These are phyloP conservation scores for Neurospora sp. DNA, from an alignment of 495 filamentous ascomycete genomes.

Conservation along the genomic window DNA sequence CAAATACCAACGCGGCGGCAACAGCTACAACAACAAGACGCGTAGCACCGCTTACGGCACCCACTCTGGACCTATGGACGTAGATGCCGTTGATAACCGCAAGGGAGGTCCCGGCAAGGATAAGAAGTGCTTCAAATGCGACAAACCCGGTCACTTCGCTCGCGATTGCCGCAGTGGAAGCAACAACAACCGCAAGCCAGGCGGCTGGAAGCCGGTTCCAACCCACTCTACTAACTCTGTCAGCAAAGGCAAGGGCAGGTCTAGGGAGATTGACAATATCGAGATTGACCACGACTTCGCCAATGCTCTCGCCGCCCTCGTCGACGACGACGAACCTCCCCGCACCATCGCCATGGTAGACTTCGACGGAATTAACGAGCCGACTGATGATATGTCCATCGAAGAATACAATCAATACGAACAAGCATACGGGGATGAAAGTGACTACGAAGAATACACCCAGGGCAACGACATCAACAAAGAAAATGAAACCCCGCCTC, in stretches of 20 bases:
- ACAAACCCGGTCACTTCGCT: background rate
- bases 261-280: too few species aligned
- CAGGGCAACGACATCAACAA: too few species aligned
- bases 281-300: background rate
- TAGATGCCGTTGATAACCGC: background rate
- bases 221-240: background rate
- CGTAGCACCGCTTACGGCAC: background rate
- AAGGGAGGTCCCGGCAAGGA: background rate
- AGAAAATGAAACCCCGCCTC: too few species aligned
- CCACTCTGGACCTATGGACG: accelerated
- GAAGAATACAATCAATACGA: background rate
- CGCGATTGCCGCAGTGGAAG: background rate
- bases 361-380: background rate
- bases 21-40: background rate
- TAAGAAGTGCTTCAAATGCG: background rate
- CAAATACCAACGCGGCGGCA: background rate
- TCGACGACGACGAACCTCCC: background rate
- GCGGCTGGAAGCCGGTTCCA: background rate
- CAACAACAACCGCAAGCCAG: accelerated
- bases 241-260: too few species aligned
- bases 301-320: background rate
- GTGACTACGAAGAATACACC: background rate
- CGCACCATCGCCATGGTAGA: background rate
- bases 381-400: background rate
- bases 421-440: background rate